These are phyloP conservation scores for Microthlaspi erraticum DNA, from an alignment of 345 rosid species.

Conservation along the genomic window DNA sequence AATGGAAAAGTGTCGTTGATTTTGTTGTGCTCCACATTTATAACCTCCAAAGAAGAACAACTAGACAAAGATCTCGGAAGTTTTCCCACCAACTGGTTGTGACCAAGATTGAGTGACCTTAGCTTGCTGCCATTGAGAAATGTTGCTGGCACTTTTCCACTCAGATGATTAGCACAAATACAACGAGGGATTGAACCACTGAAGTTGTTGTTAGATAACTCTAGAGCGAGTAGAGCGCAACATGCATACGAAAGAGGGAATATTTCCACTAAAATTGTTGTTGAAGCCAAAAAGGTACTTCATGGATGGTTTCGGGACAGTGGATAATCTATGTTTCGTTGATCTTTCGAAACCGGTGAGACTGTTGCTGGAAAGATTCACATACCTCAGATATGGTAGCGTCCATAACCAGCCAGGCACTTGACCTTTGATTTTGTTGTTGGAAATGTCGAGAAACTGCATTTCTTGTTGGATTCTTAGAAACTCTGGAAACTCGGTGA, in stretches of 20 bases:
- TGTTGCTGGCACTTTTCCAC: too few relatives aligned
- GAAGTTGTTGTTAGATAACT: neutral
- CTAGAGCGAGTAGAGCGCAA: neutral
- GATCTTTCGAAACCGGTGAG: neutral
- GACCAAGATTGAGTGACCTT: neutral
- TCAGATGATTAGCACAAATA: neutral
- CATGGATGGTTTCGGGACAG: neutral
- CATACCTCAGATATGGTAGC: accelerated
- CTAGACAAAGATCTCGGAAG: slow-evolving; percentile 8
- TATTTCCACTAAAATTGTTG: neutral
- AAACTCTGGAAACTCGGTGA: slow-evolving; percentile 22
- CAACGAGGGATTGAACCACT: neutral
- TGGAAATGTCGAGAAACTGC: accelerated
- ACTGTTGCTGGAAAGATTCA: slow-evolving; percentile 18
- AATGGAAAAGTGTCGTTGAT: neutral
- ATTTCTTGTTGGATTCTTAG: neutral
- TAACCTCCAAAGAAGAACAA: slow-evolving; percentile 4
- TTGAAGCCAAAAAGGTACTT: neutral
- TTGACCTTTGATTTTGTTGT: slow-evolving; percentile 25
- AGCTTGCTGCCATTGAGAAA: neutral
- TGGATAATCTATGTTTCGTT: neutral
- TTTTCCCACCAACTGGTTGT: slow-evolving; percentile 5
- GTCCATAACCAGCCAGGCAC: slow-evolving; percentile 30
- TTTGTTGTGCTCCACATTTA: neutral
- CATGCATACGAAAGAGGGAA: slow-evolving; percentile 4